A percentile compares a stretch with the other conserved stretches of the same genome.
phyloP scores from a whole-genome alignment of 208 protist species.

The Porcisia hertigi region DNA sequence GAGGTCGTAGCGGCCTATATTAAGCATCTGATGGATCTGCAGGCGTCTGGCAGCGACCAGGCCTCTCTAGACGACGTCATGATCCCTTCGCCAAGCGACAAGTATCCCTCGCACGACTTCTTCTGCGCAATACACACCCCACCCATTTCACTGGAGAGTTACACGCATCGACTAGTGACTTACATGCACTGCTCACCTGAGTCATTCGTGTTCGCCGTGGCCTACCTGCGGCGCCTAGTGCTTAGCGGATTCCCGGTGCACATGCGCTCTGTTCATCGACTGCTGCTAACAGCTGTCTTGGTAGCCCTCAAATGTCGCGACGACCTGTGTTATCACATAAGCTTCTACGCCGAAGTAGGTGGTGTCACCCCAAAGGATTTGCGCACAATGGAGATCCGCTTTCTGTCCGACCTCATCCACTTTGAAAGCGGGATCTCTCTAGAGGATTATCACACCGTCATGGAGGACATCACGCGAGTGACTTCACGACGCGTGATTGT shows the following conservation, averaged over 20 bases:
- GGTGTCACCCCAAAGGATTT: conserved; percentile 72
- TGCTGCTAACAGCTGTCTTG: conserved; percentile 72
- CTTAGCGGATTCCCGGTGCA: conserved; percentile 44
- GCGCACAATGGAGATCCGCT: conserved; percentile 80
- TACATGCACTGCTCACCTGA: conserved; percentile 57
- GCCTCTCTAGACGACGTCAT: background rate
- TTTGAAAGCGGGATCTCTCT: conserved; percentile 47
- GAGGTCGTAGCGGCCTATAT: conserved; percentile 41
- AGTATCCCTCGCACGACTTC: conserved; percentile 47
- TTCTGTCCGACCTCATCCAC: conserved; percentile 62
- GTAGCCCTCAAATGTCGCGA: conserved; percentile 83
- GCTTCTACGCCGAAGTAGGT: conserved; percentile 84
- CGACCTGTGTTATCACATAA: conserved; percentile 85
- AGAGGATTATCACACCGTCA: conserved; percentile 44
- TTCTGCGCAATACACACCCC: conserved; percentile 50
- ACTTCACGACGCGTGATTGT: conserved; percentile 1
- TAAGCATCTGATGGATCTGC: conserved; percentile 39
- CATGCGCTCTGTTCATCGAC: conserved; percentile 66
- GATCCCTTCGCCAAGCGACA: conserved; percentile 17
- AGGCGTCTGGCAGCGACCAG: conserved; percentile 13
- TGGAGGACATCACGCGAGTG: conserved; percentile 40
- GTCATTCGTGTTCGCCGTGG: conserved; percentile 51
- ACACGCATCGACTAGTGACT: conserved; percentile 45
- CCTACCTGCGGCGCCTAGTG: conserved; percentile 45
- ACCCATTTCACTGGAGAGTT: conserved; percentile 45